phyloP scores from a whole-genome alignment of 352 stramenopile genomes.

The Thalassiosira allenii region DNA sequence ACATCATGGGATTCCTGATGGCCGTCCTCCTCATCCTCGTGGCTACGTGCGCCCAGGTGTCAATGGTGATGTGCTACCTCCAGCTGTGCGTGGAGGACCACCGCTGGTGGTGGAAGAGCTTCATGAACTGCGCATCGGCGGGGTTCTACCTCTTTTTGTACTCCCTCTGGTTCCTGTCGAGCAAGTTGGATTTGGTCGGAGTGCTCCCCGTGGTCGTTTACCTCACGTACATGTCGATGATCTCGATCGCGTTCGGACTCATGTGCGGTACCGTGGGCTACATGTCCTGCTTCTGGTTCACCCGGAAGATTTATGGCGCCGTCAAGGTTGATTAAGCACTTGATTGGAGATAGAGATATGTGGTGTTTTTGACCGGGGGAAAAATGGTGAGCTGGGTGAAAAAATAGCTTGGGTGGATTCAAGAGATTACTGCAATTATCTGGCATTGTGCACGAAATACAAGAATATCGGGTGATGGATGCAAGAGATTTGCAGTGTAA shows the following conservation, averaged over 20 bases:
- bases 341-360: no score
- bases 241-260: constrained; percentile 95
- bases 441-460: no score
- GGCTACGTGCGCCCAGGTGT: constrained; percentile 98
- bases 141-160: constrained; percentile 99
- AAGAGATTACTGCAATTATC: no score
- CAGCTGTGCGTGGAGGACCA: constrained; percentile 99
- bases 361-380: no score
- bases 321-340: constrained; percentile 99
- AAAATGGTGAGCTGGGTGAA: no score
- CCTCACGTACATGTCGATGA: constrained; percentile 99
- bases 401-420: no score
- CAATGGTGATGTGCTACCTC: constrained; percentile 99
- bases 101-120: constrained; percentile 94
- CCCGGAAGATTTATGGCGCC: constrained; percentile 96
- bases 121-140: constrained; percentile 94
- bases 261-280: constrained; percentile 97
- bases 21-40: constrained; percentile 98
- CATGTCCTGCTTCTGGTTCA: constrained; percentile 98
- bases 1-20: constrained; percentile 99
- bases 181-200: constrained; percentile 96
- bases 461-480: no score
- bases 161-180: constrained; percentile 95
- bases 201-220: constrained; percentile 89
- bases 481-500: no score